Conservation (phyloP, 2,329 filamentous ascomycete species). For the Ophiocordyceps sinensis region DNA sequence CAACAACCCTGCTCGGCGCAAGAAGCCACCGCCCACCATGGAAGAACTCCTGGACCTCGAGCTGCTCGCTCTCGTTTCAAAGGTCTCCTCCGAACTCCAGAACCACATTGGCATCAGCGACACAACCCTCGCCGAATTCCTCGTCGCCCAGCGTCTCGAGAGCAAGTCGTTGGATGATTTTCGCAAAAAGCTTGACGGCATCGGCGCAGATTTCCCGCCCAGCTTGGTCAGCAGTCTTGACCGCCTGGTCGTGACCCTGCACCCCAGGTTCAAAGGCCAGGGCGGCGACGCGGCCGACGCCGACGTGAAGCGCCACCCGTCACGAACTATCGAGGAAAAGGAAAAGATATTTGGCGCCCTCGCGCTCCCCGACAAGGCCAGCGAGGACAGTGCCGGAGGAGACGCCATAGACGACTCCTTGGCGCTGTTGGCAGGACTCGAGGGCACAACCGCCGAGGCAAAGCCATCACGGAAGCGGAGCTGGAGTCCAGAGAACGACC, state of each 20-base stretch:
- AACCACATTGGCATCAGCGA: slow-evolving; percentile 88
- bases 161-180: slow-evolving; percentile 59
- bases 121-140: slow-evolving; percentile 90
- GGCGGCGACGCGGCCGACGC: slow-evolving; percentile 21
- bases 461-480: slow-evolving; percentile 40
- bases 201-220: slow-evolving; percentile 70
- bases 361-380: slow-evolving; percentile 65
- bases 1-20: slow-evolving; percentile 7
- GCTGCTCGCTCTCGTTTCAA: slow-evolving; percentile 83
- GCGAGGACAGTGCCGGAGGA: slow-evolving; percentile 19
- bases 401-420: slow-evolving; percentile 87
- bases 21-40: slow-evolving; percentile 38
- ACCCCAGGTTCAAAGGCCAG: slow-evolving; percentile 69
- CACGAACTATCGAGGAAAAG: slow-evolving; percentile 50
- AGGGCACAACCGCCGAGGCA: slow-evolving; percentile 45
- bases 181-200: slow-evolving; percentile 55
- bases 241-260: slow-evolving; percentile 74
- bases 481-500: slow-evolving; percentile 39
- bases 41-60: slow-evolving; percentile 87
- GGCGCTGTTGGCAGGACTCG: slow-evolving; percentile 75
- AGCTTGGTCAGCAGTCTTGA: slow-evolving; percentile 88
- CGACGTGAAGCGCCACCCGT: slow-evolving; percentile 24
- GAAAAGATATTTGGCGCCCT: slow-evolving; percentile 83
- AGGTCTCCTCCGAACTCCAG: slow-evolving; percentile 84
- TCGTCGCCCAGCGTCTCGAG: slow-evolving; percentile 79